Conservation (phyloP, 768 basidiomycete species). For the Gloeophyllum trabeum region DNA sequence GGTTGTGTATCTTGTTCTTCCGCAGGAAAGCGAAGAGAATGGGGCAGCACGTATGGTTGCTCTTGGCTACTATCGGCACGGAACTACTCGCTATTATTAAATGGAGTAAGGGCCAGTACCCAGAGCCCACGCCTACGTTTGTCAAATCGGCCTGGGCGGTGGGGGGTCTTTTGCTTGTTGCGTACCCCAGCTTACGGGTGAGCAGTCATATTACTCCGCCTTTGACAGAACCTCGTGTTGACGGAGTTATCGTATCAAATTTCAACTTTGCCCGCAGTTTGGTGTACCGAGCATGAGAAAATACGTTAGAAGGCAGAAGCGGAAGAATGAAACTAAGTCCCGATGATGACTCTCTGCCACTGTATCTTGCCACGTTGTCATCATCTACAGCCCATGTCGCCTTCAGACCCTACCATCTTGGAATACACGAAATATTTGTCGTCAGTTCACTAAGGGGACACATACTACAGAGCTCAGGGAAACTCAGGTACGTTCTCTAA, state of each 20-base stretch:
- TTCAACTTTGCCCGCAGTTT: slow-evolving; percentile 7
- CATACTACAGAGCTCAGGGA: no score
- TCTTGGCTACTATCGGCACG: slow-evolving; percentile 77
- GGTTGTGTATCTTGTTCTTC: neutral
- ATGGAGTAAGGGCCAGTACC: slow-evolving; percentile 69
- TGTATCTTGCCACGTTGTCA: no score
- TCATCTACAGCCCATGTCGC: no score
- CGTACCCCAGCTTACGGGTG: slow-evolving; percentile 65
- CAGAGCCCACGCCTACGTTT: slow-evolving; percentile 43
- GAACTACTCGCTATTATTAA: slow-evolving; percentile 74
- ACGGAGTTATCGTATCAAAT: slow-evolving; percentile 2
- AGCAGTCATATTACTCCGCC: slow-evolving; percentile 12
- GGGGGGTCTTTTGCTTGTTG: slow-evolving; percentile 42
- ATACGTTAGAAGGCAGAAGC: slow-evolving; percentile 30
- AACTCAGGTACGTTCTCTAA: no score
- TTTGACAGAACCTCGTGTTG: slow-evolving; percentile 2
- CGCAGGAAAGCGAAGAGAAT: slow-evolving; percentile 70
- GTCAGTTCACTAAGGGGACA: no score
- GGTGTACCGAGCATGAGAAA: slow-evolving; percentile 22
- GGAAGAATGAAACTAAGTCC: slow-evolving; percentile 20
- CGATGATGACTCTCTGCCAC: no score
- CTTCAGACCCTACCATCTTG: no score
- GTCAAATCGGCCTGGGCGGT: slow-evolving; percentile 63
- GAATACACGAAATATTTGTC: no score
- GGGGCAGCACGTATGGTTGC: slow-evolving; percentile 84